Percentiles rank a stretch among this genome's conserved stretches.
These are phyloP conservation scores for Globisporangium nunn DNA, from an alignment of 352 stramenopile species.

Conservation along the genomic window DNA sequence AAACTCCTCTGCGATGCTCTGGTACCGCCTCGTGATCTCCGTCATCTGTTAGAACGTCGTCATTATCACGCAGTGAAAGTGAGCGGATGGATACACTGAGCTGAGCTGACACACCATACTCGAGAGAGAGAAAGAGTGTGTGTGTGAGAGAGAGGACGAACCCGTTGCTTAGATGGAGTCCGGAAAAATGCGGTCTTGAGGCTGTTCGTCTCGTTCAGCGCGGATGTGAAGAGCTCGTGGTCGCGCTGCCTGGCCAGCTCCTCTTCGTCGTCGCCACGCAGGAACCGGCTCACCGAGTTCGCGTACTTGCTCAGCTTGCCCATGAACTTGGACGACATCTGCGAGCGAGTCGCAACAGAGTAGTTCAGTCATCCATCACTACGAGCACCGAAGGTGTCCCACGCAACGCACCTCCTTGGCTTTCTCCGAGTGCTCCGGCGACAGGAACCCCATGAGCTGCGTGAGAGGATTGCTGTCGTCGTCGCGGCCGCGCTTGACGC, in stretches of 20 bases:
- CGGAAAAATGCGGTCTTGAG: conserved; percentile 64
- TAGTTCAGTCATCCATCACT: no score
- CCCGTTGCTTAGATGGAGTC: conserved; percentile 56
- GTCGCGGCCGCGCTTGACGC: conserved; percentile 27
- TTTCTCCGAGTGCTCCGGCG: conserved; percentile 60
- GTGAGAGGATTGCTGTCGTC: conserved; percentile 22
- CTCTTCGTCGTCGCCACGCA: conserved; percentile 56
- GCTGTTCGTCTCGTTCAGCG: conserved; percentile 40
- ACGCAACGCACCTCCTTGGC: conserved; percentile 48
- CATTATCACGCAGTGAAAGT: background rate
- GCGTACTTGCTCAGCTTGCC: conserved; percentile 60
- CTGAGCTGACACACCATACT: no score
- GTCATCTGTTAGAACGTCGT: conserved; percentile 37
- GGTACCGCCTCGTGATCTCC: conserved; percentile 67
- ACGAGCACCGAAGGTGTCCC: no score
- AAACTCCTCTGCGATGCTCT: conserved; percentile 62
- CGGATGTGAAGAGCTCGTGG: conserved; percentile 29
- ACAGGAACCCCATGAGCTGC: conserved; percentile 62
- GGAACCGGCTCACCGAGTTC: conserved; percentile 50
- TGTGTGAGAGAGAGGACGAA: conserved; percentile 10
- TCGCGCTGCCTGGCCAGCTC: conserved; percentile 19
- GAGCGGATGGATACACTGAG: background rate
- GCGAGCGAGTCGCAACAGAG: background rate
- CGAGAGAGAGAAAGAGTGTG: no score
- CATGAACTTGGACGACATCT: conserved; percentile 75